Evolutionary conservation across 1,284 basidiomycete genomes (phyloP).

Genomic region (Irpex rosettiformis): DNA sequence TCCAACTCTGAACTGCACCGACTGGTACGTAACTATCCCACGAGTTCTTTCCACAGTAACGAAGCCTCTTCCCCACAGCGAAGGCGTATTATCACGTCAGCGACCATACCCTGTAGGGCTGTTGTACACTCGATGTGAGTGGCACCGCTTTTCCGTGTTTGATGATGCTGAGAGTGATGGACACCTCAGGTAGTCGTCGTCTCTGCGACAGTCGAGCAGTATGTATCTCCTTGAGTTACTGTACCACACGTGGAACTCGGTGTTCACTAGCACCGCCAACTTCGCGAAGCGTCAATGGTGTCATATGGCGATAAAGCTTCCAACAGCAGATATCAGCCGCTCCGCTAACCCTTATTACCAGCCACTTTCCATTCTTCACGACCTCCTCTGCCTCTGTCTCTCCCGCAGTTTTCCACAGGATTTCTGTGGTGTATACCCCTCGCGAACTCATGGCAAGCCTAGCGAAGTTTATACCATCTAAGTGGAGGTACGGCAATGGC

Average conservation of each 20-base stretch:
- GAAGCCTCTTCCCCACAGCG: not conserved
- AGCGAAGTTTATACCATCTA: not conserved
- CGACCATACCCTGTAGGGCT: not conserved
- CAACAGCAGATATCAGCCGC: not conserved
- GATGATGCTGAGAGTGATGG: not conserved
- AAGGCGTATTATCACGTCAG: not conserved
- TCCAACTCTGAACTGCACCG: not conserved
- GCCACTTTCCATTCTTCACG: not conserved
- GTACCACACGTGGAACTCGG: not conserved
- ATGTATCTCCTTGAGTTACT: too few relatives aligned
- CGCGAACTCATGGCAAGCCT: not conserved
- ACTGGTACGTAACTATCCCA: not conserved
- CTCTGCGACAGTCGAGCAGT: not conserved
- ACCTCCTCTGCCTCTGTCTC: not conserved
- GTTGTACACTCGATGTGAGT: not conserved
- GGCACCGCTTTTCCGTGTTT: not conserved
- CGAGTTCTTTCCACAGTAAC: not conserved
- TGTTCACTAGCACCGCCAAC: not conserved
- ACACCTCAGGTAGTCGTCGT: not conserved
- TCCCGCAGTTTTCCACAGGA: too few relatives aligned
- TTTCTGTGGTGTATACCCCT: not conserved
- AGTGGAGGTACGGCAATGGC: not conserved
- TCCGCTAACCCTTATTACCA: not conserved
- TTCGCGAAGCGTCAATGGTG: not conserved
- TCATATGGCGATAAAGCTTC: slow-evolving; percentile 8